phyloP scores from a whole-genome alignment of 129 eudicot species.

The Centaurea solstitialis region DNA sequence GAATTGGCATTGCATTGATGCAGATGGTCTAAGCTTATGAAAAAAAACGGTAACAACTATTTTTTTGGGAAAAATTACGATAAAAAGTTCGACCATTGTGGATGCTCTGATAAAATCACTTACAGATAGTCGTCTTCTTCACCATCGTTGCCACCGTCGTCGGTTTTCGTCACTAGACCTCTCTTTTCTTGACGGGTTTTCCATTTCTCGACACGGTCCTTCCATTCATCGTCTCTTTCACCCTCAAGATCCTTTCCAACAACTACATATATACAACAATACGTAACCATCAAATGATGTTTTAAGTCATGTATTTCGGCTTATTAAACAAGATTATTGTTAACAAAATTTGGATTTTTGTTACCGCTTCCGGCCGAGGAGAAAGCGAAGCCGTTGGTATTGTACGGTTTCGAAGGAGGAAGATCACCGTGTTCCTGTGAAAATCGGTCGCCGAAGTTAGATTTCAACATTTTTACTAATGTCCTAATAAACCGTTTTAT shows the following conservation, averaged over 20 bases:
- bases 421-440: conserved; percentile 69
- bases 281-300: conserved; percentile 8
- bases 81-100: not conserved
- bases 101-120: conserved; percentile 9
- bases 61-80: too few species aligned
- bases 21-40: too few species aligned
- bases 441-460: not conserved
- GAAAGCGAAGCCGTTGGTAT: conserved; percentile 61
- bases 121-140: conserved; percentile 89
- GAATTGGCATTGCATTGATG: too few species aligned
- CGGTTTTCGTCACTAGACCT: conserved; percentile 61
- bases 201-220: conserved; percentile 96
- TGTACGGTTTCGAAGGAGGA: conserved; percentile 48
- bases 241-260: conserved; percentile 83
- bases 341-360: not conserved
- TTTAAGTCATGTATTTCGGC: not conserved
- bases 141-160: conserved; percentile 60
- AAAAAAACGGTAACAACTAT: too few species aligned
- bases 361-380: conserved; percentile 96
- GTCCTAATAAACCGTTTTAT: not conserved
- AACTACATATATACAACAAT: conserved; percentile 42
- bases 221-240: conserved; percentile 88
- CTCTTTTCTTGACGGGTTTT: conserved; percentile 89
- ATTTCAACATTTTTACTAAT: conserved; percentile 1
- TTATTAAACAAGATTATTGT: not conserved